Conservation (phyloP, 2,329 filamentous ascomycete genomes). For the Byssoonygena ceratinophila region DNA sequence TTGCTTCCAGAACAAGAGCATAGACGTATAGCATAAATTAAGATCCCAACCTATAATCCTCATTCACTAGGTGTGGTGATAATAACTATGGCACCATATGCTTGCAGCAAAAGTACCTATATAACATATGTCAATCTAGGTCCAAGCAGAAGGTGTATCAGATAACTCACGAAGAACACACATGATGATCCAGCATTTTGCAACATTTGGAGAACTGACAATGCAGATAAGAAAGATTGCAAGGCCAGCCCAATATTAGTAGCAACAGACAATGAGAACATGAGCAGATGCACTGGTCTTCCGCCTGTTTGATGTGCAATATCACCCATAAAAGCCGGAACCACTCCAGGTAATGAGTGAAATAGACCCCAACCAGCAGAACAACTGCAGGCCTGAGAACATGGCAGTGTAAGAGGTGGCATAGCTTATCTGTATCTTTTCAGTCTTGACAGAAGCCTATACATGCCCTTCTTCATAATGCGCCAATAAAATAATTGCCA, state of each 20-base stretch:
- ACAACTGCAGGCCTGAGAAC: conserved; percentile 5
- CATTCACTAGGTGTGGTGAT: background rate
- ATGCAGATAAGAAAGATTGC: conserved; percentile 18
- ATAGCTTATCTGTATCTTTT: conserved; percentile 7
- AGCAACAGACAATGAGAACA: conserved; percentile 18
- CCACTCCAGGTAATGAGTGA: conserved; percentile 16
- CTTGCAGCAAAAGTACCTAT: background rate
- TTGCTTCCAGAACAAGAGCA: background rate
- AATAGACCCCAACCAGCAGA: background rate
- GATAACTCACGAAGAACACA: no score
- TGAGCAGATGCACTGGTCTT: conserved; percentile 19
- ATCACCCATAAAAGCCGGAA: conserved; percentile 20
- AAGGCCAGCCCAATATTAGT: conserved; percentile 21
- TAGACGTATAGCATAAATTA: conserved; percentile 2
- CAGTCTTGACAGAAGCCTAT: background rate
- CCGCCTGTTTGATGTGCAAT: conserved; percentile 21
- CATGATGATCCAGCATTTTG: conserved; percentile 16
- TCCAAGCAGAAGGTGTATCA: no score
- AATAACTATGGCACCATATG: background rate
- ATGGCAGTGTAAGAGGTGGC: conserved; percentile 11
- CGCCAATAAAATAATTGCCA: no score
- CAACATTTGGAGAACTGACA: conserved; percentile 19
- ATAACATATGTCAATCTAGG: no score
- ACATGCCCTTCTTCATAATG: no score
- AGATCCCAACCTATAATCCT: background rate